These are phyloP conservation scores for Crithidia expoeki DNA, from an alignment of 208 protist species.

Conservation along the genomic window DNA sequence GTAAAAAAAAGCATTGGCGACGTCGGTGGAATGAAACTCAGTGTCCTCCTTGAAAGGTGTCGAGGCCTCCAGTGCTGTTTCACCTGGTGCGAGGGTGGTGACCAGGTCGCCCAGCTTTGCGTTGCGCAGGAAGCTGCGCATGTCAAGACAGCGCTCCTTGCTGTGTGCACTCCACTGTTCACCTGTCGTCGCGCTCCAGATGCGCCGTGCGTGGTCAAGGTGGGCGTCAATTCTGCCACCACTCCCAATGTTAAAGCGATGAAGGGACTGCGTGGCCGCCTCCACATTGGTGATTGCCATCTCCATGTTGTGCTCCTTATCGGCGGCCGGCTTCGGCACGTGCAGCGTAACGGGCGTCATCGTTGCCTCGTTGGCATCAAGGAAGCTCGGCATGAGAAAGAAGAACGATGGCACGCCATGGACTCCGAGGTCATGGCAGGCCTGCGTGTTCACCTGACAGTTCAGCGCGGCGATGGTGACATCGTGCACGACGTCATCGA, in stretches of 20 bases:
- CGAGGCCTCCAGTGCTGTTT: not conserved
- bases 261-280: constrained; percentile 7
- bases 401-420: constrained; percentile 38
- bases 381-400: constrained; percentile 29
- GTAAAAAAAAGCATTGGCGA: constrained; percentile 68
- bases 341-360: constrained; percentile 5
- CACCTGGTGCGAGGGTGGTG: not conserved
- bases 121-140: constrained; percentile 30
- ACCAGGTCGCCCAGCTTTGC: constrained; percentile 12
- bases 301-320: not conserved
- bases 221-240: not conserved
- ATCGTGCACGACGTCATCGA: constrained; percentile 16
- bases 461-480: constrained; percentile 49
- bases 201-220: constrained; percentile 15
- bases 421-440: constrained; percentile 39
- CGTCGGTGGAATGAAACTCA: constrained; percentile 40
- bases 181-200: constrained; percentile 6
- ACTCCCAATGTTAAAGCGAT: constrained; percentile 6
- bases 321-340: not conserved
- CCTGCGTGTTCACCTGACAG: constrained; percentile 36
- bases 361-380: not conserved
- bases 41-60: constrained; percentile 41
- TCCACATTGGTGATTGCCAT: not conserved
- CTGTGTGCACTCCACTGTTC: not conserved
- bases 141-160: constrained; percentile 21